Base-by-base conservation (phyloP, 1,284 basidiomycete genomes). In the Ceratobasidium sp. region DNA sequence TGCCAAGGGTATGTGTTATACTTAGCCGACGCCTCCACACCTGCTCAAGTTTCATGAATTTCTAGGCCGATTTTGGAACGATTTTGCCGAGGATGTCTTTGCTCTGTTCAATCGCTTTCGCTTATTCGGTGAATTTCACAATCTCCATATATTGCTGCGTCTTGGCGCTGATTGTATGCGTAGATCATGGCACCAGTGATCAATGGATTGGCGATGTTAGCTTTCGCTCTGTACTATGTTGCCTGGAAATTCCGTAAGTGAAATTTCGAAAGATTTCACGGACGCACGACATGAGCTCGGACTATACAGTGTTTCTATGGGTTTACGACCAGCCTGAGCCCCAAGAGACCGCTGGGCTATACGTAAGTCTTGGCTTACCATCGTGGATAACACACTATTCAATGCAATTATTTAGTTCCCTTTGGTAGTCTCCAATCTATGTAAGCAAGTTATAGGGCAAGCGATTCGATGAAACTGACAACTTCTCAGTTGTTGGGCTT, bases 281-380 rank as follows among this genome's bases (percentile, higher is more conserved):
- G 27, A 24, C n/a, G 29, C 29, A 22, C 15, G 63, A 59, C 57
- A 31, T 73, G 27, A 59, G 65, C 29, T 59, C 44, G 31, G 60
- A 51, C 27, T 73, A 41, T 11, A 27, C 27, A 69, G 59, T 76
- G 36, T 76, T 76, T 57, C 53, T 74, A 9, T 76, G 74, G 74
- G 76, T 76, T 17, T 75, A 73, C 24, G 76, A 77, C 31, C 76
- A 77, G 51, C 76, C 74, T 15, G 71, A 75, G 17, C 48, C 74
- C 15, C 56, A 65, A 48, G 76, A 77, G 48, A 75, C 74, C 19
- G 74, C 75, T 1, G 76, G 74, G 44, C 62, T 75, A 29, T 77
- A 77, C 47, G 75, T 76, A 31, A 74, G 75, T 76, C 17, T 24
- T 2, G 27, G 19, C 31, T 31, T 47, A 27, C 24, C 7, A 65